Evolutionary conservation across 441 rosid species (phyloP).

Genomic region (Cnidoscolus chayamansa): DNA sequence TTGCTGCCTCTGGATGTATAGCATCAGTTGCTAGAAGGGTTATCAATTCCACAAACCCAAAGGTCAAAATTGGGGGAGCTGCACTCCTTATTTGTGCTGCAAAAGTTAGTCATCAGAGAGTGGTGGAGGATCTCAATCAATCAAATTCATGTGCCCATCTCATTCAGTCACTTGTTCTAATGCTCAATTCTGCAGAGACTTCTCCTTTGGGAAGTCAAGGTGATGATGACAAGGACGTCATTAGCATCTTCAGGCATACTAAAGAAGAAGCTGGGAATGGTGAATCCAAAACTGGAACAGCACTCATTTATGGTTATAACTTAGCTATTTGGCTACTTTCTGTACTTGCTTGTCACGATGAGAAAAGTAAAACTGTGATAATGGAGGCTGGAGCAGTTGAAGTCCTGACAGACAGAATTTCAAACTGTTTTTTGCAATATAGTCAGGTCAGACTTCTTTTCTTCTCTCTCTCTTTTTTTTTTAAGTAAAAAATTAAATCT

Average conservation of each 20-base stretch:
- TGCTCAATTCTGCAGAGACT: slow-evolving; percentile 54
- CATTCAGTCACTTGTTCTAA: slow-evolving; percentile 75
- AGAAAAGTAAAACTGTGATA: slow-evolving; percentile 69
- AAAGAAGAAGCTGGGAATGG: slow-evolving; percentile 53
- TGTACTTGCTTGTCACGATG: slow-evolving; percentile 93
- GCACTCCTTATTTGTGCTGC: slow-evolving; percentile 96
- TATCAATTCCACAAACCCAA: slow-evolving; percentile 51
- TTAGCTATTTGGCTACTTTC: slow-evolving; percentile 92
- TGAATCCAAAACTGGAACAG: slow-evolving; percentile 45
- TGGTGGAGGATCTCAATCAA: slow-evolving; percentile 85
- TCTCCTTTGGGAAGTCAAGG: slow-evolving; percentile 50
- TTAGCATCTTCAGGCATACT: slow-evolving; percentile 60
- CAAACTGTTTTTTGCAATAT: slow-evolving; percentile 54
- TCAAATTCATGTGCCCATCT: slow-evolving; percentile 61
- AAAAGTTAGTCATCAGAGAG: slow-evolving; percentile 73
- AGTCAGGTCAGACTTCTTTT: slow-evolving; percentile 49
- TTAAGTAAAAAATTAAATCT: slow-evolving; percentile 1
- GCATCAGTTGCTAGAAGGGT: slow-evolving; percentile 74
- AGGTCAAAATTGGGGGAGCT: slow-evolving; percentile 93
- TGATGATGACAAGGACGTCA: slow-evolving; percentile 46
- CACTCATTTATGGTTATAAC: slow-evolving; percentile 64
- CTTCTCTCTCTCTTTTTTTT: not conserved
- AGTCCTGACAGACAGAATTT: slow-evolving; percentile 76
- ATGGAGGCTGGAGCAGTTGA: slow-evolving; percentile 96
- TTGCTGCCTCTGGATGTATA: slow-evolving; percentile 60